phyloP scores from a whole-genome alignment of 345 rosid species.

The Litchi chinensis region DNA sequence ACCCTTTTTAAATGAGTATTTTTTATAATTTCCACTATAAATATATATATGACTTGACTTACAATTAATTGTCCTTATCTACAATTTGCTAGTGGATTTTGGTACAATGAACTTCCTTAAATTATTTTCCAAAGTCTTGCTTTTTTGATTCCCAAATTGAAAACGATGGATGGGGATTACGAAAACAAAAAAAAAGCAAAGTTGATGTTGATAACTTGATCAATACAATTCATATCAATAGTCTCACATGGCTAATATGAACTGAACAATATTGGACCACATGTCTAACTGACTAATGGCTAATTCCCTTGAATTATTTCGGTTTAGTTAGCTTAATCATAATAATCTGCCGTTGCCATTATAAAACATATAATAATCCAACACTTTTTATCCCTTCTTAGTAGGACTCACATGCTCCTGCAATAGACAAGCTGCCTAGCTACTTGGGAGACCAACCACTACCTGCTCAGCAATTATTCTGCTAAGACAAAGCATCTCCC shows the following conservation, averaged over 20 bases:
- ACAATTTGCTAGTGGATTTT: not conserved
- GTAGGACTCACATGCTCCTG: conserved; percentile 21
- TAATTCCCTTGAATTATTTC: not conserved
- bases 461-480: conserved; percentile 6
- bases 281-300: not conserved
- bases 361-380: not conserved
- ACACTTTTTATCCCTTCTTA: not conserved
- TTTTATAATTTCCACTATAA: no score
- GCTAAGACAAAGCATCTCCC: not conserved
- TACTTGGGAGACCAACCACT: conserved; percentile 14
- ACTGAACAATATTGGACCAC: not conserved
- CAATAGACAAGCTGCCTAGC: conserved; percentile 8
- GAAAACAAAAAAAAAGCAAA: not conserved
- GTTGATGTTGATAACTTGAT: not conserved
- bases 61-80: no score
- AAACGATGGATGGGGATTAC: not conserved
- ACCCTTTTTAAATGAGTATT: no score
- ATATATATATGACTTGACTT: no score
- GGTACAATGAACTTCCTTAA: not conserved
- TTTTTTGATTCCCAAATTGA: not conserved
- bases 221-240: not conserved
- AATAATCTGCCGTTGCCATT: not conserved
- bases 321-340: not conserved
- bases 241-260: not conserved
- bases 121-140: not conserved